Evolutionary conservation across 1,284 basidiomycete species (phyloP).

Genomic region (Wolfiporia cocos): DNA sequence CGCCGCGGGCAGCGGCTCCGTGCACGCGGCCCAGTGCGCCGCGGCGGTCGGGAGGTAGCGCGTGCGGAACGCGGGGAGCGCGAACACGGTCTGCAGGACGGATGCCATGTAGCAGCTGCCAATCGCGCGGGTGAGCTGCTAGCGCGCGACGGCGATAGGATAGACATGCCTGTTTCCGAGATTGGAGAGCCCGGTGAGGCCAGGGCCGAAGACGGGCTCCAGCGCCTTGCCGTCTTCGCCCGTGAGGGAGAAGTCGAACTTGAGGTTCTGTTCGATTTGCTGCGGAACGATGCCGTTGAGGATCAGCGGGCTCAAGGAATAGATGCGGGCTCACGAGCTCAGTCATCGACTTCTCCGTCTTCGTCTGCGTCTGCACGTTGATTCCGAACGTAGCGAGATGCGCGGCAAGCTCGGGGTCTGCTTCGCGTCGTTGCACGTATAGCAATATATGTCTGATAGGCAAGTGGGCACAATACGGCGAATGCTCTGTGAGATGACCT

Average conservation of each 20-base stretch:
- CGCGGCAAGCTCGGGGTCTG: conserved; percentile 72
- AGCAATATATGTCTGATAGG: conserved; percentile 85
- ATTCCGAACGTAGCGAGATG: conserved; percentile 88
- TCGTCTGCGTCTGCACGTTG: conserved; percentile 76
- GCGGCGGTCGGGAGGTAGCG: conserved; percentile 61
- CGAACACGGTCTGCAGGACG: conserved; percentile 84
- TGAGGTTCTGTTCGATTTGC: conserved; percentile 97
- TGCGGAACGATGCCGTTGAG: conserved; percentile 23
- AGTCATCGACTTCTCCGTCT: conserved; percentile 97
- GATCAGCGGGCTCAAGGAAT: too few species aligned
- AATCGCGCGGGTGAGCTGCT: not conserved
- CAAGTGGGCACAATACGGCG: not conserved
- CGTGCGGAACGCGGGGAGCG: conserved; percentile 71
- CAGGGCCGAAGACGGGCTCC: conserved; percentile 85
- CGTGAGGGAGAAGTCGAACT: conserved; percentile 92
- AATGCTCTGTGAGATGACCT: conserved; percentile 1
- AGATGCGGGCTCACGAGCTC: conserved; percentile 77
- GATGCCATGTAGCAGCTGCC: conserved; percentile 95
- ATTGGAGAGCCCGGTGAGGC: conserved; percentile 87
- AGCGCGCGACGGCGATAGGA: not conserved
- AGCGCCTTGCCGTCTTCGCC: conserved; percentile 87
- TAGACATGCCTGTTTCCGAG: conserved; percentile 82
- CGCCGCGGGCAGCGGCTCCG: conserved; percentile 66
- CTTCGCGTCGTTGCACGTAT: conserved; percentile 85
- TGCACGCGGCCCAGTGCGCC: conserved; percentile 63